A percentile compares a stretch with the other conserved stretches of the same genome.
These are phyloP conservation scores for Davidsoniella virescens DNA, from an alignment of 2,329 filamentous ascomycete species.

Conservation along the genomic window DNA sequence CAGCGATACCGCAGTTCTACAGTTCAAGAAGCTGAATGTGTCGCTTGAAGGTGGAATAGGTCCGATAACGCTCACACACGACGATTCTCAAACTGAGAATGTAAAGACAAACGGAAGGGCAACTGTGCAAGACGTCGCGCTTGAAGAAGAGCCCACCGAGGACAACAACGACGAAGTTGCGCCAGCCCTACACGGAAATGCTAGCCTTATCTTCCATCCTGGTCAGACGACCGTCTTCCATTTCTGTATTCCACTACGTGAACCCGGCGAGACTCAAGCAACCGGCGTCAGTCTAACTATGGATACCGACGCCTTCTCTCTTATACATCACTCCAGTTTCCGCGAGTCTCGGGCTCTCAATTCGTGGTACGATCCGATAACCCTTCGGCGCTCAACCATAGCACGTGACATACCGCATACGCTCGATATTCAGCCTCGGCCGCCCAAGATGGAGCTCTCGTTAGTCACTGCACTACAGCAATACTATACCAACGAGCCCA, in stretches of 20 bases:
- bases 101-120: constrained; percentile 15
- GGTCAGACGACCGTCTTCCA: constrained; percentile 55
- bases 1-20: constrained; percentile 32
- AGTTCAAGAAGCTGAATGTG: constrained; percentile 34
- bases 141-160: constrained; percentile 20
- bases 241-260: constrained; percentile 57
- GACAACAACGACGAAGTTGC: constrained; percentile 16
- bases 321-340: constrained; percentile 48
- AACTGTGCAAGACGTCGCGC: constrained; percentile 16
- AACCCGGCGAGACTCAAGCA: constrained; percentile 62
- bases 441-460: constrained; percentile 73
- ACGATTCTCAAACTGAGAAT: constrained; percentile 13
- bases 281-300: constrained; percentile 46
- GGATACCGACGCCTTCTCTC: constrained; percentile 46
- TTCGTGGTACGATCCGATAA: constrained; percentile 34
- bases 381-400: constrained; percentile 27
- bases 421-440: constrained; percentile 68
- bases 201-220: constrained; percentile 24
- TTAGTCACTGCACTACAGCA: constrained; percentile 46
- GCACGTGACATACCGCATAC: constrained; percentile 33
- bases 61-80: constrained; percentile 34
- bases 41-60: constrained; percentile 42
- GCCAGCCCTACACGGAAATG: constrained; percentile 14
- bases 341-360: constrained; percentile 25
- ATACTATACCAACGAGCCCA: constrained; percentile 72